Conservation (phyloP, 495 filamentous ascomycete species). For the Tuber indicum region DNA sequence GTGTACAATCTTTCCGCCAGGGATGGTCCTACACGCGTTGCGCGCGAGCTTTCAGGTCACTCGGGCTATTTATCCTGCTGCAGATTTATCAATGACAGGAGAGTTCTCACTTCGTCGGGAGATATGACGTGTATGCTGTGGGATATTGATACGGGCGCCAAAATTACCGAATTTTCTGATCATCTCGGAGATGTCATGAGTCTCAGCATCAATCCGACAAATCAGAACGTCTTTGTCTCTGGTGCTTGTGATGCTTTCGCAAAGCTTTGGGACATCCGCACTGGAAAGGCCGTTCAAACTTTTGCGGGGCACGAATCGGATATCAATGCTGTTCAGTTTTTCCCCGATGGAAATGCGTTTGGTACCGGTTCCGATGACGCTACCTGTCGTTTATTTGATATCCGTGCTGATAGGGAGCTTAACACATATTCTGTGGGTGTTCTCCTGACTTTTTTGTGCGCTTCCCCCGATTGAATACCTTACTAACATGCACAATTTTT, state of each 20-base stretch:
- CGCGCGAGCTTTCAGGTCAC: constrained; percentile 92
- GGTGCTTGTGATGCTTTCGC: constrained; percentile 98
- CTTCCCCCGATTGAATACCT: constrained; percentile 14
- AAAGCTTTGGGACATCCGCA: constrained; percentile 97
- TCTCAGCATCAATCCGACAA: constrained; percentile 98
- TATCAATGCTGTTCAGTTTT: constrained; percentile 99
- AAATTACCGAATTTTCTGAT: constrained; percentile 97
- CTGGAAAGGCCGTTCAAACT: constrained; percentile 96
- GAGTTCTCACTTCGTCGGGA: constrained; percentile 94
- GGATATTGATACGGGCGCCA: constrained; percentile 96
- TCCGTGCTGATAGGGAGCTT: constrained; percentile 90
- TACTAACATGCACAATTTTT: background rate
- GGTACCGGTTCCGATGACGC: constrained; percentile 98
- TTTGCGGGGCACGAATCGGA: constrained; percentile 98
- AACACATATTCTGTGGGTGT: constrained; percentile 85
- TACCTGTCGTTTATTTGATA: constrained; percentile 94
- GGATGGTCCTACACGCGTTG: constrained; percentile 92
- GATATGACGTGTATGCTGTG: constrained; percentile 99
- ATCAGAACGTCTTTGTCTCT: constrained; percentile 97
- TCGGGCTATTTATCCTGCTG: constrained; percentile 98
- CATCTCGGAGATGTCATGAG: constrained; percentile 99
- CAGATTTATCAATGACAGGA: constrained; percentile 96
- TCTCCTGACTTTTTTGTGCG: constrained; percentile 9
- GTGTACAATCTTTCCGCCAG: constrained; percentile 97
- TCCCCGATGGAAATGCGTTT: constrained; percentile 97